phyloP scores from a whole-genome alignment of 192 early-diverging fungal species.

The Umbelopsis sp. region DNA sequence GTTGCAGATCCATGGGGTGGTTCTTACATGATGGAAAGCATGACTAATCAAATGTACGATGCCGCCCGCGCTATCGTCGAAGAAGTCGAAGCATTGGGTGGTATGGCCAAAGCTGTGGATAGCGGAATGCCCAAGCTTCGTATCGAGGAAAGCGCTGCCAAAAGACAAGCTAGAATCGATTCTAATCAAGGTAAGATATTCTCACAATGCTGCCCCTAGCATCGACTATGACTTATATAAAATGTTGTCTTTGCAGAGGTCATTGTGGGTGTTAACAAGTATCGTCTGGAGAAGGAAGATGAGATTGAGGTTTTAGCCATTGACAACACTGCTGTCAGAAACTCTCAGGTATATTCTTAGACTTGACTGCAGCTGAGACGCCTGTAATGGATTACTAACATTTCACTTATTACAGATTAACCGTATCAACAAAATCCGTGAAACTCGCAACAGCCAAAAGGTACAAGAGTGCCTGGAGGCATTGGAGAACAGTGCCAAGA shows the following conservation, averaged over 20 bases:
- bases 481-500: slow-evolving; percentile 68
- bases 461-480: slow-evolving; percentile 60
- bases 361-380: too few species aligned
- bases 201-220: neutral
- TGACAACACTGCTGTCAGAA: slow-evolving; percentile 78
- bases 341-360: slow-evolving; percentile 34
- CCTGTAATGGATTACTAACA: neutral
- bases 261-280: slow-evolving; percentile 94
- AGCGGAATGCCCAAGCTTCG: slow-evolving; percentile 87
- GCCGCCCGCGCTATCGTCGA: slow-evolving; percentile 69
- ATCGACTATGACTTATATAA: neutral
- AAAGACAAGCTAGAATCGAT: slow-evolving; percentile 87
- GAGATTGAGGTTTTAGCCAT: slow-evolving; percentile 75
- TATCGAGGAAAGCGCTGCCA: slow-evolving; percentile 88
- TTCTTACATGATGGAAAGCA: slow-evolving; percentile 91
- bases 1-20: slow-evolving; percentile 94
- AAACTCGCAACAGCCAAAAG: slow-evolving; percentile 54
- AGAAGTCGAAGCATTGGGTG: slow-evolving; percentile 84
- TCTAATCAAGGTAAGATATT: slow-evolving; percentile 67
- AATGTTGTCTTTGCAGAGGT: slow-evolving; percentile 53
- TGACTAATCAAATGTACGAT: slow-evolving; percentile 82
- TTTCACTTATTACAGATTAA: slow-evolving; percentile 49
- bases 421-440: slow-evolving; percentile 61
- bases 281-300: slow-evolving; percentile 68
- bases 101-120: slow-evolving; percentile 90